Evolutionary conservation across 768 basidiomycete species (phyloP), one percentile per base, ranked within the genome.

Genomic region (Panellus pusillus): DNA sequence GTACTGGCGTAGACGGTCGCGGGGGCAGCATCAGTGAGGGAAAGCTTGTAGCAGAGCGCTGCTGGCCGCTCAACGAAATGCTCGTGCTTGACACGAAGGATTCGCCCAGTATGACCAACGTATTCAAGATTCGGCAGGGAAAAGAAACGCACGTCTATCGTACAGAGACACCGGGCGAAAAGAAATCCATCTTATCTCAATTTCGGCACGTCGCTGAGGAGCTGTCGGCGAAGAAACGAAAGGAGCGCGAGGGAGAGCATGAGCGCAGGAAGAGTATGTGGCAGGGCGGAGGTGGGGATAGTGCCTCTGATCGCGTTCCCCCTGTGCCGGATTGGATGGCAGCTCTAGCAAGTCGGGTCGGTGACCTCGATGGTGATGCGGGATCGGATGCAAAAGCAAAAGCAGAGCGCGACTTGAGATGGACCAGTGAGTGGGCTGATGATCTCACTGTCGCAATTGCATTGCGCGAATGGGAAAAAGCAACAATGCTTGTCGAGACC

Each of bases 141-240:
- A 97, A 96, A 69, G 96, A 98, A 69, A 91, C 91, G 1, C 87
- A 94, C 65, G 93, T 99, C 7, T 98, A 93, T 69, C 84, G 95
- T 32, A 91, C 91, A 2, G 91, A 95, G 52, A 78, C 78, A 8
- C 65, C 84, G 0, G 74, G 85, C 20, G 93, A 98, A 65, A 99
- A 99, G 77, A 94, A 91, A 70, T 75, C 78, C 9, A 78, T 98
- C 0, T 78, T 99, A 13, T 70, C 84, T 0, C 87, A 93, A 57
- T 93, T 98, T 73, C 84, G 95, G 29, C 89, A 91, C 63, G 89
- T 95, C 4, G 92, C 94, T 0, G 95, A 98, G 67, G 96, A 98
- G 63, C 76, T 97, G 4, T 80, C 88, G 8, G 82, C 87, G 39
- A 91, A 93, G 70, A 89, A 84, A 63, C 83, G 95, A 50, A 96